Conservation (phyloP, 192 early-diverging fungal species). For the Linnemannia exigua region DNA sequence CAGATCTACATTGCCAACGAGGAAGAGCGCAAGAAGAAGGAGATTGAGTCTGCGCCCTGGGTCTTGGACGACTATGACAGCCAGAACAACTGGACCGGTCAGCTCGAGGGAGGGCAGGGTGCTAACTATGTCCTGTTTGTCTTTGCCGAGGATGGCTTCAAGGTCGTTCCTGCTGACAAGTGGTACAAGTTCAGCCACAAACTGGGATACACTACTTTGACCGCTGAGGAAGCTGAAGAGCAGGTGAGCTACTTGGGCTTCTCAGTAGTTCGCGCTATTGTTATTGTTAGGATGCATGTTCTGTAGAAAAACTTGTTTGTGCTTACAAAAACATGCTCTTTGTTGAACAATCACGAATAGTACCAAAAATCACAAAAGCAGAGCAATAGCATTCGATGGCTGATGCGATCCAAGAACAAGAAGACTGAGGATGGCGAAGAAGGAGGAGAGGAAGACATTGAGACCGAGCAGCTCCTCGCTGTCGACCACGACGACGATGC, state of each 20-base stretch:
- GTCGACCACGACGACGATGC: slow-evolving; percentile 67
- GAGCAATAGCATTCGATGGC: slow-evolving; percentile 65
- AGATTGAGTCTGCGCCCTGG: slow-evolving; percentile 83
- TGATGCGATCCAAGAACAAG: slow-evolving; percentile 63
- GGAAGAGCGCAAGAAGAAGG: slow-evolving; percentile 76
- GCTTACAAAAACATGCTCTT: neutral
- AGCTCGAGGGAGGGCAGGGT: slow-evolving; percentile 78
- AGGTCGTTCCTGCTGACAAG: slow-evolving; percentile 77
- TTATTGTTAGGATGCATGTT: neutral
- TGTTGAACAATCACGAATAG: neutral
- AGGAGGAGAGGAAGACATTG: slow-evolving; percentile 56
- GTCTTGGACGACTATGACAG: slow-evolving; percentile 83
- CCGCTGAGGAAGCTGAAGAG: slow-evolving; percentile 84
- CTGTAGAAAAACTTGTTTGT: neutral
- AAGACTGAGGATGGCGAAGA: slow-evolving; percentile 57
- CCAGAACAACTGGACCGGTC: slow-evolving; percentile 75
- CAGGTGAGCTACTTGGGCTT: slow-evolving; percentile 61
- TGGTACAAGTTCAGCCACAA: slow-evolving; percentile 87
- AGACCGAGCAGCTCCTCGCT: slow-evolving; percentile 55
- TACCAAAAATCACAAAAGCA: slow-evolving; percentile 64
- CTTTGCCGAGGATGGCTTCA: slow-evolving; percentile 80
- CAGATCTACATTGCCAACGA: slow-evolving; percentile 84
- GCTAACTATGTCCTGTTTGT: slow-evolving; percentile 83
- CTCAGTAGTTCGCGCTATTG: slow-evolving; percentile 11
- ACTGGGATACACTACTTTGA: slow-evolving; percentile 73